A percentile compares a stretch with the other conserved stretches of the same genome.
Conservation (phyloP, 768 basidiomycete genomes). For the Ramaria rubella region DNA sequence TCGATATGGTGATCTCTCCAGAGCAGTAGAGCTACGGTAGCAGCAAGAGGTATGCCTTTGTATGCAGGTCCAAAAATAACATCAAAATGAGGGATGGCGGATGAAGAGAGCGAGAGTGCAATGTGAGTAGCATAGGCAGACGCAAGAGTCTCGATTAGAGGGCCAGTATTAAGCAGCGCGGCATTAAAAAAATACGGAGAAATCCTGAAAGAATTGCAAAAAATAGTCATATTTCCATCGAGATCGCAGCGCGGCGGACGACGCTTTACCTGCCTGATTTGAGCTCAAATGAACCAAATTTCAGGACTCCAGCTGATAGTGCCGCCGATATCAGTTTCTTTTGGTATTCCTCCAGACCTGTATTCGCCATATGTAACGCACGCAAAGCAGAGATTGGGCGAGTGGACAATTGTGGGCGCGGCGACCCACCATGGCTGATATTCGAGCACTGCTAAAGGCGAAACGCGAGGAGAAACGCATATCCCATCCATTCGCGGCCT, state of each 20-base stretch:
- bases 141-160: slow-evolving; percentile 70
- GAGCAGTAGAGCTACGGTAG: slow-evolving; percentile 72
- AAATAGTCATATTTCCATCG: neutral
- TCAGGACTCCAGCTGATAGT: slow-evolving; percentile 66
- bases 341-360: slow-evolving; percentile 43
- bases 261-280: slow-evolving; percentile 80
- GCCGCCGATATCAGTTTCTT: slow-evolving; percentile 61
- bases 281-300: slow-evolving; percentile 87
- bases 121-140: slow-evolving; percentile 82
- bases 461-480: slow-evolving; percentile 56
- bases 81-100: slow-evolving; percentile 48
- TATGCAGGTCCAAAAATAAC: slow-evolving; percentile 95
- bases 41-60: slow-evolving; percentile 93
- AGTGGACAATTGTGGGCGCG: neutral
- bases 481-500: slow-evolving; percentile 66
- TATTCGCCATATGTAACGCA: neutral
- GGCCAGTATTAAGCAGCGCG: slow-evolving; percentile 77
- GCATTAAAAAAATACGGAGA: slow-evolving; percentile 99
- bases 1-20: slow-evolving; percentile 54
- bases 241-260: neutral
- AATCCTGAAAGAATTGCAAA: slow-evolving; percentile 36
- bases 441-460: slow-evolving; percentile 74
- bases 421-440: slow-evolving; percentile 57
- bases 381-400: no score
- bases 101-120: slow-evolving; percentile 39